phyloP scores from a whole-genome alignment of 2,329 filamentous ascomycete genomes.

The Colletotrichum salicis region DNA sequence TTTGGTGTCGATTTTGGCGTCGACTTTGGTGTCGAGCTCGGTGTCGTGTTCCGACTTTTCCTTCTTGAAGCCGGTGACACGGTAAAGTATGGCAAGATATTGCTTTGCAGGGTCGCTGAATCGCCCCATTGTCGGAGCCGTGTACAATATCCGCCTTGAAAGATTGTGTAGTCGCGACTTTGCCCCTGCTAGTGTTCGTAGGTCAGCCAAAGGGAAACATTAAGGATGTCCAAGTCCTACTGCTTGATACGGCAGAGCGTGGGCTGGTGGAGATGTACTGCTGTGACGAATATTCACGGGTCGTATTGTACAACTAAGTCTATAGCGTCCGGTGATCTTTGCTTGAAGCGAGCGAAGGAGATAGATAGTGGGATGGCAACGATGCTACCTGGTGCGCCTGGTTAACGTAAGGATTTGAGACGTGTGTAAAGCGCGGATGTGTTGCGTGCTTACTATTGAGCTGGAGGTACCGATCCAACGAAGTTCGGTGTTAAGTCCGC shows the following conservation, averaged over 20 bases:
- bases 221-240: background rate
- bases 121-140: conserved; percentile 1
- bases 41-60: background rate
- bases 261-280: background rate
- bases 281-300: background rate
- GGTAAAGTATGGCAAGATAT: background rate
- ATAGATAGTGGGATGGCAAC: background rate
- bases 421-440: background rate
- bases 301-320: background rate
- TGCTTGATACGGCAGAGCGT: background rate
- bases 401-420: no score
- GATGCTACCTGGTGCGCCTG: background rate
- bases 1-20: background rate
- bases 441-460: conserved; percentile 16
- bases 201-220: background rate
- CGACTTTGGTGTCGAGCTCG: background rate
- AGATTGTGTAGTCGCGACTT: background rate
- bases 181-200: accelerated
- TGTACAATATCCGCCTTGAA: background rate
- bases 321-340: background rate
- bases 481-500: background rate
- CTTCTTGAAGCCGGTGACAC: conserved; percentile 12
- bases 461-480: background rate
- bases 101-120: background rate
- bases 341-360: background rate